A percentile compares a stretch with the other conserved stretches of the same genome.
Evolutionary conservation across 495 filamentous ascomycete species (phyloP).

Genomic region (Xylaria curta): DNA sequence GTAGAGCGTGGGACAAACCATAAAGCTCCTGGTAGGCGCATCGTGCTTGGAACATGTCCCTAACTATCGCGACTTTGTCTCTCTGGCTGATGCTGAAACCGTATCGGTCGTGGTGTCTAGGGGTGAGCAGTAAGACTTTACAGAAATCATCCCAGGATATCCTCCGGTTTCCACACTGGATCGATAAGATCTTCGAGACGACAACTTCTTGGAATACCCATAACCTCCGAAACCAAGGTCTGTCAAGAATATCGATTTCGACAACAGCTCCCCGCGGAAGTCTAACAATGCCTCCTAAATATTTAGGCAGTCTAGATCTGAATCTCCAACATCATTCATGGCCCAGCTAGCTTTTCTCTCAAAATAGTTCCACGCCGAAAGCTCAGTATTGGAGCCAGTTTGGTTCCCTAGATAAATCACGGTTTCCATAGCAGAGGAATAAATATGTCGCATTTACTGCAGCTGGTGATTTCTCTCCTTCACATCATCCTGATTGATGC

Average conservation of each 20-base stretch:
- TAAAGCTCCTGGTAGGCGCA: background rate
- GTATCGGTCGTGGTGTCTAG: background rate
- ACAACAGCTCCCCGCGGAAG: background rate
- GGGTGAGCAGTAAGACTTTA: background rate
- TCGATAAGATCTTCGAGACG: background rate
- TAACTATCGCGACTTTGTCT: background rate
- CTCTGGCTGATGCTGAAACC: background rate
- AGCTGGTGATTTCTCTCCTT: conserved; percentile 28
- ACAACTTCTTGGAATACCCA: conserved; percentile 16
- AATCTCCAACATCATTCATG: background rate
- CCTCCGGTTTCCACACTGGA: conserved; percentile 1
- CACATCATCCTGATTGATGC: conserved; percentile 29
- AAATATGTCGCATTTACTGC: conserved; percentile 24
- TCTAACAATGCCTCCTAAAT: background rate
- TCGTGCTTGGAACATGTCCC: background rate
- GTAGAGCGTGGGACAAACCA: background rate
- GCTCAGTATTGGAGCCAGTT: background rate
- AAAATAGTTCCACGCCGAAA: background rate
- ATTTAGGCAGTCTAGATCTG: background rate
- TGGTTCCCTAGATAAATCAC: background rate
- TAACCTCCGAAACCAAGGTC: background rate
- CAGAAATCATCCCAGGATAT: conserved; percentile 13
- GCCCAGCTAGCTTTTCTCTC: background rate
- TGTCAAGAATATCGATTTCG: background rate
- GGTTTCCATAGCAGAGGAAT: background rate